Percentiles rank a stretch among this genome's conserved stretches.
These are phyloP conservation scores for Paxillus involutus DNA, from an alignment of 768 basidiomycete species.

Conservation along the genomic window DNA sequence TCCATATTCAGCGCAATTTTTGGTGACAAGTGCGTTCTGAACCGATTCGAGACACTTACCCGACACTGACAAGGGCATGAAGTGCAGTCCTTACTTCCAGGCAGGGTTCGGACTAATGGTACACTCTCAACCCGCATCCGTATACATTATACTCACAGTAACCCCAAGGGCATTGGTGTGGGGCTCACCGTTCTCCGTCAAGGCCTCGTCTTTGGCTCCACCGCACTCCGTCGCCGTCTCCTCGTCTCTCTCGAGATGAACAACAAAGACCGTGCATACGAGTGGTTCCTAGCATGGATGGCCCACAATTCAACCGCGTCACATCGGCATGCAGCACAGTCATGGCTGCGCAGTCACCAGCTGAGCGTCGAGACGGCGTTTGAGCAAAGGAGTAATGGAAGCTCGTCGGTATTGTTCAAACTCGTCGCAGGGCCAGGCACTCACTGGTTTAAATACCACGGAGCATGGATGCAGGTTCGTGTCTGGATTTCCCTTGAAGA, in stretches of 20 bases:
- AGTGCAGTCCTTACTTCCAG: conserved; percentile 90
- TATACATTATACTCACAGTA: background rate
- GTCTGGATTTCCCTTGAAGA: conserved; percentile 4
- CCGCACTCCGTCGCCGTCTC: conserved; percentile 81
- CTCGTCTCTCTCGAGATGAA: conserved; percentile 95
- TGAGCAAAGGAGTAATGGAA: conserved; percentile 88
- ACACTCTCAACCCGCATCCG: conserved; percentile 8
- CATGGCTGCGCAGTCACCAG: conserved; percentile 81
- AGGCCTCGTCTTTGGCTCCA: conserved; percentile 64
- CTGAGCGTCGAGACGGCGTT: conserved; percentile 92
- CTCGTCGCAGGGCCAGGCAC: conserved; percentile 95
- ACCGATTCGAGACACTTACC: background rate
- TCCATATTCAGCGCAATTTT: conserved; percentile 43
- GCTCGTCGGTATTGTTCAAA: conserved; percentile 84
- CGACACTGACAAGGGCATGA: conserved; percentile 29
- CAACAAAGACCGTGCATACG: conserved; percentile 92
- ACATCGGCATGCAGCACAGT: conserved; percentile 19
- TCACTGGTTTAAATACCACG: conserved; percentile 87
- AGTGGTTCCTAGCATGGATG: conserved; percentile 99
- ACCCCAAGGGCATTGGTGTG: conserved; percentile 83
- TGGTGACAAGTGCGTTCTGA: conserved; percentile 63
- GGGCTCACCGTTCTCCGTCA: conserved; percentile 76
- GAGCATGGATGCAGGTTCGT: conserved; percentile 93
- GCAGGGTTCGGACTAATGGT: conserved; percentile 99
- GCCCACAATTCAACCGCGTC: conserved; percentile 56